These are phyloP conservation scores for Forsythia viridissima DNA, from an alignment of 257 asterid genomes.

Conservation along the genomic window DNA sequence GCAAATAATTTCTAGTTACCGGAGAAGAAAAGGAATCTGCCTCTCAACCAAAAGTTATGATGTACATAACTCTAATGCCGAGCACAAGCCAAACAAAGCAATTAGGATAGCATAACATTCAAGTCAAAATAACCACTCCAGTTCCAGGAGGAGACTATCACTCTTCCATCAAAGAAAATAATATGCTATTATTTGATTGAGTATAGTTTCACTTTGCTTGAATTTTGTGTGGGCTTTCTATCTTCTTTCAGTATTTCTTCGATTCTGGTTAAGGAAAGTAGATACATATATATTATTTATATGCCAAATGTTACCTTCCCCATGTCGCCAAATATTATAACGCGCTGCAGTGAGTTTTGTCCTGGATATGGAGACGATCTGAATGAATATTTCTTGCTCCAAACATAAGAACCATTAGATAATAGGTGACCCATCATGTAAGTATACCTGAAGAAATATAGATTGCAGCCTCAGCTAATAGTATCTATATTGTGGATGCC, in stretches of 20 bases:
- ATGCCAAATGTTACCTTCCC: slow-evolving; percentile 43
- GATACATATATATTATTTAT: not conserved
- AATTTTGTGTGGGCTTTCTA: not conserved
- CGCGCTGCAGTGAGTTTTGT: slow-evolving; percentile 60
- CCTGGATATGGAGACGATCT: slow-evolving; percentile 63
- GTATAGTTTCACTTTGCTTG: not conserved
- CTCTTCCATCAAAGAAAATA: too few species aligned
- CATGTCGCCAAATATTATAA: slow-evolving; percentile 69
- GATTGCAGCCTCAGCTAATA: not conserved
- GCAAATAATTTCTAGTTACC: too few species aligned
- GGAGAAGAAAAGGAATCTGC: too few species aligned
- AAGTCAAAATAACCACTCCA: too few species aligned
- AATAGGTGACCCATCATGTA: slow-evolving; percentile 57
- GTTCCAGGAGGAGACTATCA: too few species aligned
- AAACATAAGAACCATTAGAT: slow-evolving; percentile 39
- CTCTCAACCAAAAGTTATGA: too few species aligned
- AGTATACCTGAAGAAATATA: slow-evolving; percentile 44
- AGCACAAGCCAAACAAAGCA: too few species aligned
- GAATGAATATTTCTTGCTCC: slow-evolving; percentile 59
- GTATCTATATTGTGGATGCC: not conserved
- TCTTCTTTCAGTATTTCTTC: not conserved
- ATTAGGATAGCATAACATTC: too few species aligned
- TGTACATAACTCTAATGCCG: too few species aligned
- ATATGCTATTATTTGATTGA: too few species aligned
- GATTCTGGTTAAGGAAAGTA: not conserved